Base-by-base conservation (phyloP, 2,329 filamentous ascomycete genomes). In the Talaromyces islandicus region DNA sequence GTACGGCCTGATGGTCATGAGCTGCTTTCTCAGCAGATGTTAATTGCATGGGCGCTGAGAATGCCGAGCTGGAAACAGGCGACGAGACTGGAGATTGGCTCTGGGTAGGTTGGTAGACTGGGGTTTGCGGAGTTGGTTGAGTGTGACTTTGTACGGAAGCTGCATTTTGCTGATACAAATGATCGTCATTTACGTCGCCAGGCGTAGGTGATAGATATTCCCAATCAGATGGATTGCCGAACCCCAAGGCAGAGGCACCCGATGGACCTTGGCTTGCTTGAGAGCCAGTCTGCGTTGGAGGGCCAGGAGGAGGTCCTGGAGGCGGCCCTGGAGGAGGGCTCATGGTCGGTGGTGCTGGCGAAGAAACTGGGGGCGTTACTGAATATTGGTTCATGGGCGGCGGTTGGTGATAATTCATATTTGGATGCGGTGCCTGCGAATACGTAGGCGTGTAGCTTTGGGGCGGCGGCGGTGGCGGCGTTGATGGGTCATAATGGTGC, bases 141-240 rank as follows among this genome's bases (percentile, higher is more conserved):
- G 59, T 30, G 52, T 25, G 29, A 43, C 25, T 41, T 32, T 61
- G 55, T 7, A n/a, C 56, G 14, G 38, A 11, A 11, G 24, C 12
- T 56, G 53, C 10, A 14, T 24, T 30, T 51, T 21, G 41, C 35
- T 30, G 57, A 56, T 58, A 30, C 32, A 48, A 62, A 11, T 58
- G 27, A 9, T 24, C 14, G 46, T 78, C 76, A 57, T 78, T 75
- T 48, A 77, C 64, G 24, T 74, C 69, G 27, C 70, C 73, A 7
- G 69, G 68, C 7, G 66, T 66, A n/a, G 69, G 66, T 5, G 68
- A 67, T 59, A 78, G 71, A 64, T 79, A 74, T 62, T 80, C 78
- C 78, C 78, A 80, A 61, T 80, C 78, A 4, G 78, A 80, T 4
- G 78, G 78, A 1, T 73, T 71, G 4, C 77, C 76, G 50, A 65